Conservation (phyloP, 768 basidiomycete genomes). For the Hygrocybe punicea region DNA sequence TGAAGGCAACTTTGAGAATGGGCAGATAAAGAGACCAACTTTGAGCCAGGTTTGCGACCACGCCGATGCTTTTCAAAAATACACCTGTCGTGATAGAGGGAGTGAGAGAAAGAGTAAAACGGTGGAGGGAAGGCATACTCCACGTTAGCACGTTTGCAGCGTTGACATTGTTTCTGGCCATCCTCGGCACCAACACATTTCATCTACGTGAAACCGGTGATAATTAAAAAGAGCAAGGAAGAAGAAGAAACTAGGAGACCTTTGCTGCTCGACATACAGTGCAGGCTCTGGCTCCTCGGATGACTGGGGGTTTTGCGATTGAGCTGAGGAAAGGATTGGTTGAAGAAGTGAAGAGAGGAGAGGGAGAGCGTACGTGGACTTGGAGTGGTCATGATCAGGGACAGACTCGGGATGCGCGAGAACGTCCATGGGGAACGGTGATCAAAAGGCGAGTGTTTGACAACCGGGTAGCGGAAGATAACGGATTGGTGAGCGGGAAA, state of each 20-base stretch:
- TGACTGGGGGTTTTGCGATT: constrained; percentile 47
- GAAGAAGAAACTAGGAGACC: constrained; percentile 39
- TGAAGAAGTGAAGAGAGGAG: background rate
- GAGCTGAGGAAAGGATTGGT: constrained; percentile 1
- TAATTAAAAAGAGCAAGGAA: constrained; percentile 14
- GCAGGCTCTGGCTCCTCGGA: constrained; percentile 64
- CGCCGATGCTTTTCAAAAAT: constrained; percentile 87
- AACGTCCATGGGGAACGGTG: background rate
- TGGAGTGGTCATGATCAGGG: background rate
- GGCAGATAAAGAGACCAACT: constrained; percentile 46
- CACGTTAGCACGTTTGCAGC: constrained; percentile 75
- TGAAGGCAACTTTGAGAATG: constrained; percentile 11
- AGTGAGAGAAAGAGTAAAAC: constrained; percentile 14
- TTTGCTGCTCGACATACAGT: constrained; percentile 84
- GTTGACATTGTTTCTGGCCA: constrained; percentile 75
- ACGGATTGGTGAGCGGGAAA: background rate
- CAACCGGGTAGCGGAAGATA: background rate
- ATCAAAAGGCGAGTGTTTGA: background rate
- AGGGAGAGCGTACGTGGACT: background rate
- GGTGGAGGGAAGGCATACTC: constrained; percentile 45
- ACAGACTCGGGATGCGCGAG: background rate
- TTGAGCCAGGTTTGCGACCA: constrained; percentile 85
- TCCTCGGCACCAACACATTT: constrained; percentile 90
- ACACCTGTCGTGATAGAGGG: constrained; percentile 54
- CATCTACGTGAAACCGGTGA: constrained; percentile 51